These are phyloP conservation scores for Leucogyrophana mollusca DNA, from an alignment of 768 basidiomycete species.

Conservation along the genomic window DNA sequence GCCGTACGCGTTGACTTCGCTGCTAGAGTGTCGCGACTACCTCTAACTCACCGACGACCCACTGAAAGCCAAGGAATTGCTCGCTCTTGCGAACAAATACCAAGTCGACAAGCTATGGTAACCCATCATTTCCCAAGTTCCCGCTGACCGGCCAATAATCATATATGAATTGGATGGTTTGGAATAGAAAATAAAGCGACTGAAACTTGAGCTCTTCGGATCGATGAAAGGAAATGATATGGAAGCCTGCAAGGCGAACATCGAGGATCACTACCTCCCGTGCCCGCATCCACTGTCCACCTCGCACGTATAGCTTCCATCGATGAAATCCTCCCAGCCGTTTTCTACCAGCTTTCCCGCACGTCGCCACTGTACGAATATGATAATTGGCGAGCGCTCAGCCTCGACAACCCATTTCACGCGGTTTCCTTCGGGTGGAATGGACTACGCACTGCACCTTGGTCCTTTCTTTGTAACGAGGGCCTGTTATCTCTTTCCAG, in stretches of 20 bases:
- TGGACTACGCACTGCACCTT: slow-evolving; percentile 19
- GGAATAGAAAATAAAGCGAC: slow-evolving; percentile 1
- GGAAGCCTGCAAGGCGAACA: no score
- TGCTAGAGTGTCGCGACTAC: no score
- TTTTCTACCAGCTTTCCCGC: slow-evolving; percentile 45
- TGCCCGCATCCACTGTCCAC: slow-evolving; percentile 25
- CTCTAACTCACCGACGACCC: no score
- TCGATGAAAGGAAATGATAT: slow-evolving; percentile 2
- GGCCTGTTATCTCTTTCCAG: slow-evolving; percentile 17
- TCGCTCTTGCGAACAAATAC: slow-evolving; percentile 35
- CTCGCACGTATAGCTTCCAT: slow-evolving; percentile 40
- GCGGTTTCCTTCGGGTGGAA: slow-evolving; percentile 4
- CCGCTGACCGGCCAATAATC: slow-evolving; percentile 33
- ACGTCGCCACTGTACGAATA: slow-evolving; percentile 13
- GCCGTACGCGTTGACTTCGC: no score
- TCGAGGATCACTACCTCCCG: slow-evolving; percentile 12
- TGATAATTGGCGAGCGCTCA: not conserved
- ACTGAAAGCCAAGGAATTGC: slow-evolving; percentile 12
- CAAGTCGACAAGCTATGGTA: slow-evolving; percentile 31
- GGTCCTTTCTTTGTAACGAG: slow-evolving; percentile 16
- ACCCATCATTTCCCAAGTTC: slow-evolving; percentile 28
- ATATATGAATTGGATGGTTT: slow-evolving; percentile 21
- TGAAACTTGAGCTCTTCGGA: not conserved
- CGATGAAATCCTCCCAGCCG: slow-evolving; percentile 41
- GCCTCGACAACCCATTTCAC: no score